These are phyloP conservation scores for Colletotrichum cuscutae DNA, from an alignment of 2,329 filamentous ascomycete genomes.

Conservation along the genomic window DNA sequence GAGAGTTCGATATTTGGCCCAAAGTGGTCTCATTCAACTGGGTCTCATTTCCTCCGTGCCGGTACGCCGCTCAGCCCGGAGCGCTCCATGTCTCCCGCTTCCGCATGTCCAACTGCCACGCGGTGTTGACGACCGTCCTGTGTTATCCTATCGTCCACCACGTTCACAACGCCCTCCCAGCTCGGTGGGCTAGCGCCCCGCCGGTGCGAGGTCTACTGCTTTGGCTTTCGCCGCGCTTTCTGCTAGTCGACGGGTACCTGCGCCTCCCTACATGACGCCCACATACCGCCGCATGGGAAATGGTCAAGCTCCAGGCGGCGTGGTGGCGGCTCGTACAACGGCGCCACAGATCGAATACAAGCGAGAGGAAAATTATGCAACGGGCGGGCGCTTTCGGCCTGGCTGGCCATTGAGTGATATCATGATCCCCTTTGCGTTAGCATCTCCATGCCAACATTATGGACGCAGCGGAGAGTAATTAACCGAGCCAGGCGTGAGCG, in stretches of 20 bases:
- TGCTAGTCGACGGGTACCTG: conserved; percentile 28
- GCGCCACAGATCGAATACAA: conserved; percentile 21
- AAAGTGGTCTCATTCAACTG: conserved; percentile 17
- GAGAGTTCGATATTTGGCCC: neutral
- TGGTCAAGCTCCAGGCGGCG: neutral
- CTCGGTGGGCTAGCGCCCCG: conserved; percentile 3
- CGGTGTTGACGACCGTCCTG: neutral
- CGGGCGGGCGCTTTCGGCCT: conserved; percentile 9
- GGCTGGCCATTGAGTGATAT: neutral
- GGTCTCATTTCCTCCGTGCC: conserved; percentile 21
- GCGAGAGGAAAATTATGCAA: neutral
- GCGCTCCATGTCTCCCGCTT: neutral
- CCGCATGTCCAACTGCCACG: conserved; percentile 1
- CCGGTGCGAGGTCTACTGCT: conserved; percentile 20
- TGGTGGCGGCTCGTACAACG: conserved; percentile 3
- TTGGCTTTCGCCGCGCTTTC: conserved; percentile 22
- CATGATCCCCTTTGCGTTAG: conserved; percentile 3
- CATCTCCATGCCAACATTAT: neutral
- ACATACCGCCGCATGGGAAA: conserved; percentile 7
- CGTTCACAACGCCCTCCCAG: neutral
- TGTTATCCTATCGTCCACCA: neutral
- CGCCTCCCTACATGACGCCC: conserved; percentile 19
- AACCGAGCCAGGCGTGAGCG: neutral
- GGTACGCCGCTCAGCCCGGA: conserved; percentile 7
- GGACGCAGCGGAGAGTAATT: neutral